Base-by-base conservation (phyloP, 495 filamentous ascomycete species). In the Lepidopterella palustris region DNA sequence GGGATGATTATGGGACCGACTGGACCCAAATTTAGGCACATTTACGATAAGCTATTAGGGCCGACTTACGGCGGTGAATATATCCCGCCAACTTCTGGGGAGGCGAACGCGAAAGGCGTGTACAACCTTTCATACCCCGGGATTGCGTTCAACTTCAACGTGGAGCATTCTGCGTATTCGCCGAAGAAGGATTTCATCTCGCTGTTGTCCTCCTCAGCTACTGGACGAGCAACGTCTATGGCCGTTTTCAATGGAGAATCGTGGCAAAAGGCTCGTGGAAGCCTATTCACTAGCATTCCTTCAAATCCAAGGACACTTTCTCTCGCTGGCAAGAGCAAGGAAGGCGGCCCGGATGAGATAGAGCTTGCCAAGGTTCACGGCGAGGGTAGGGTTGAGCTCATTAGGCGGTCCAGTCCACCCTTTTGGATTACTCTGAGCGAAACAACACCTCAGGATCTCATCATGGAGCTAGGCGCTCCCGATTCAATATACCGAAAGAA, bases 71-170 rank as follows among this genome's bases (percentile, higher is more conserved):
- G 88, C 2, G 93, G 93, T 31, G 93, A 98, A 76, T 97, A 92
- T 62, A 76, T 95, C 26, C 78, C 86, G 21, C 83, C 83, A 6
- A 54, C 74, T 32, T 69, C 74, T 25, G 66, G 73, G 24, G 77
- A 82, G 9, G 80, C 79, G 5, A 81, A 78, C 6, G 68, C 60
- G 3, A 67, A 65, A 59, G 86, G 87, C 4, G 78, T 79, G 13
- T 97, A 96, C 68, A 82, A 95, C 13, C 77, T 97, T 11, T 97
- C 92, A 3, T 98, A 96, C 71, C 91, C 92, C 10, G 93, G 93
- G 0, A 82, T 98, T 24, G 88, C 92, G 0, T 97, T 97, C 70
- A 87, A 84, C 5, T 98, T 97, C 63, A 87, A 89, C 15, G 76
- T 98, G 45, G 81, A 84, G 52, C 73, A 81, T 57, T 84, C 84